Evolutionary conservation across 148 eudicot species (phyloP), one percentile per base, ranked within the genome.

Genomic region (Spergularia bocconei): DNA sequence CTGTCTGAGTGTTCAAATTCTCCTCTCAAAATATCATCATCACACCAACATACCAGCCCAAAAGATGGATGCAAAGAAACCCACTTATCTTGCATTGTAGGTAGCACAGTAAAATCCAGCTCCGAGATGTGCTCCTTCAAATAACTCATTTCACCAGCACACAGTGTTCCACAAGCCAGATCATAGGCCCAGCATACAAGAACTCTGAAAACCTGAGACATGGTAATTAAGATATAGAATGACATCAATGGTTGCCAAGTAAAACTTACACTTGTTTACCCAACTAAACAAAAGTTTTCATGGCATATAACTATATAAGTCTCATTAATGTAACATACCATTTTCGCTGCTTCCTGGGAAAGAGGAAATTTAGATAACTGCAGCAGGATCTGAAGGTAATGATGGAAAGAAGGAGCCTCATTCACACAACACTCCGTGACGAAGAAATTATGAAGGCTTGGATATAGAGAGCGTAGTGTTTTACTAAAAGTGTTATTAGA

Each of bases 11-110:
- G 75, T 82, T 84, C 83, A 63, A 94, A 92, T 81, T 94, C 93
- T 81, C 85, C 85, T 86, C 81, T 85, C 63, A 94, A 82, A 16
- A 71, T 79, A 72, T 92, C 88, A 81, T 94, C 92, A 81, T 88
- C 91, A 76, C 82, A 86, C 98, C 98, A 94, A 83, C 97, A 94
- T 4, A 92, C 78, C 54, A 92, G 88, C 72, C 97, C 96, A 87
- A 79, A 90, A 12, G 91, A 92, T 70, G 91, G 70, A 68, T 92
- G 89, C 54, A 90, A 74, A 51, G 93, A 94, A 74, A 94, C 88
- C 97, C 98, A 94, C 86, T 87, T 91, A 83, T 94, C 92, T 71
- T 82, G 81, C 73, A 71, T 67, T 52, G 97, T 82, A 56, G 98
- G 98, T 77, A 94, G 93, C 55, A 94, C 86, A 9, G 80, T 60